A percentile compares a stretch with the other conserved stretches of the same genome.
phyloP scores from a whole-genome alignment of 805 yeast genomes.

The Ascoidea asiatica region DNA sequence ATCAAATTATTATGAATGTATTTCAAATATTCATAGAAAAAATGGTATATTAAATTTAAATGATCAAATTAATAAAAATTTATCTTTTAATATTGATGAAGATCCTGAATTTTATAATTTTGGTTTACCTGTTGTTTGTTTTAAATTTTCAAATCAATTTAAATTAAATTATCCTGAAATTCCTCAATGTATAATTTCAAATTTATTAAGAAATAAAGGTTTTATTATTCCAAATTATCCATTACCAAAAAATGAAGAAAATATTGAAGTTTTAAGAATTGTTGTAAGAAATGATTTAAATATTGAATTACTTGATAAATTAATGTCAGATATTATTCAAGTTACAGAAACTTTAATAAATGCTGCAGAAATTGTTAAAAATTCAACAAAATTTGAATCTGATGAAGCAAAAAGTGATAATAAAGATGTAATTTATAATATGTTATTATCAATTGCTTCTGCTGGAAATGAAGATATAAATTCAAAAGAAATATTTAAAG shows the following conservation, averaged over 20 bases:
- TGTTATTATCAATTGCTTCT: constrained; percentile 42
- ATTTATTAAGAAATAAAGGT: constrained; percentile 63
- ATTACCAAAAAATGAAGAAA: constrained; percentile 46
- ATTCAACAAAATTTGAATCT: constrained; percentile 10
- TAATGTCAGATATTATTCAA: constrained; percentile 47
- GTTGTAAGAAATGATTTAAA: constrained; percentile 67
- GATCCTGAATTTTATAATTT: constrained; percentile 31
- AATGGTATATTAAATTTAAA: constrained; percentile 18
- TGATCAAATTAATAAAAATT: not conserved
- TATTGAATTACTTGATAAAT: constrained; percentile 42
- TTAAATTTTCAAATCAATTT: constrained; percentile 53
- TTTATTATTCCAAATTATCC: constrained; percentile 87
- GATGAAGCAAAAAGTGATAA: constrained; percentile 15
- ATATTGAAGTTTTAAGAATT: constrained; percentile 65
- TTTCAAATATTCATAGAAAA: constrained; percentile 67
- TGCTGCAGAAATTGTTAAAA: constrained; percentile 23
- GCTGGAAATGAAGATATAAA: constrained; percentile 33
- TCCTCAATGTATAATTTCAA: constrained; percentile 67
- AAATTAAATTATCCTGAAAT: constrained; percentile 54
- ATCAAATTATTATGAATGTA: constrained; percentile 52
- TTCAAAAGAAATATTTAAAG: not conserved
- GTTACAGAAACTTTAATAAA: constrained; percentile 37
- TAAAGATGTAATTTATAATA: constrained; percentile 24
- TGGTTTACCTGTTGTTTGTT: constrained; percentile 86
- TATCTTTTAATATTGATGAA: no score